Base-by-base conservation (phyloP, 2,329 filamentous ascomycete genomes). In the Pleomassaria siparia region DNA sequence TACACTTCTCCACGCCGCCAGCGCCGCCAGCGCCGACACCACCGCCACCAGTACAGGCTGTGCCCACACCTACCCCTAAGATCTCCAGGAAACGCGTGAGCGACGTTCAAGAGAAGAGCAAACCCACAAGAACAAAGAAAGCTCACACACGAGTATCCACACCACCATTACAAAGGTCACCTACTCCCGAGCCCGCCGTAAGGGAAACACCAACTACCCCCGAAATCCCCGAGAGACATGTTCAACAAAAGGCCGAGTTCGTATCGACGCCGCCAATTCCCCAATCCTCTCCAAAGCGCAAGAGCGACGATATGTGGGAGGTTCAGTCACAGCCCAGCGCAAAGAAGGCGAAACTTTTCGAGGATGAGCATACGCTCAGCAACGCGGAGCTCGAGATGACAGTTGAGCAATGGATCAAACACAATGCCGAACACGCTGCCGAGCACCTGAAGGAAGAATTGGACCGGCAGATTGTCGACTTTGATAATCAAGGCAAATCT, bases 351-450 rank as follows among this genome's bases (percentile, higher is more conserved):
- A 32, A 32, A 15, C 18, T 37, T 24, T 37, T 37, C 24, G 35
- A 20, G 13, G 35, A 37, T 4, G 35, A 37, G 5, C 18, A 4
- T 3, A 15, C 35, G 18, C 72, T 99, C 44, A 86, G 82, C 2
- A 87, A 80, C 44, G 82, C 85, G 0, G 94, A 97, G 74, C 91
- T 87, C 75, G 77, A 80, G 29, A 96, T 99, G 91, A 92, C 85
- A 4, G 89, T 97, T 0, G 90, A 96, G 69, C 85, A 96, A 70
- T 99, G 92, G 90, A 87, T 99, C 30, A 77, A 85, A 48, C 82
- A 86, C 71, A 91, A 94, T 57, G 94, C 94, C 0, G 80, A 81
- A 51, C 78, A 86, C 64, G 90, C 89, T 0, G 91, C 97, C 74
- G 83, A 85, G 70, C 86, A 84, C 67, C 75, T 99, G 46, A 86